Conservation (phyloP, 1,284 basidiomycete genomes). For the Ganoderma leucocontextum region DNA sequence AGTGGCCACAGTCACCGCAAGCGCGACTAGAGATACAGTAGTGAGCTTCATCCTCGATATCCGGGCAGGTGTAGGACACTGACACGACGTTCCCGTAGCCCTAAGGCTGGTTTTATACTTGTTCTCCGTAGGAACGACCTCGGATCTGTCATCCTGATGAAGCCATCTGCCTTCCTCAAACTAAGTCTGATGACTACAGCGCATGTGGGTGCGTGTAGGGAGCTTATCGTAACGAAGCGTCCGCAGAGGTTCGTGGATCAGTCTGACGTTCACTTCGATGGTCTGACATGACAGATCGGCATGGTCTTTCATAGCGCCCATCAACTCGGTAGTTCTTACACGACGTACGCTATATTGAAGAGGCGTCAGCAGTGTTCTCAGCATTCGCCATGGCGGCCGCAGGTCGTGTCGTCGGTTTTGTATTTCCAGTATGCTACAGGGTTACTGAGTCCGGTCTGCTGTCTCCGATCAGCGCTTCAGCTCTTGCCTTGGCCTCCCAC, state of each 20-base stretch:
- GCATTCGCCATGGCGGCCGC: background rate
- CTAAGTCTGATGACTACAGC: background rate
- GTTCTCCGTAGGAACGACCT: background rate
- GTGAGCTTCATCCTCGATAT: conserved; percentile 21
- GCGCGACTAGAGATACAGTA: conserved; percentile 16
- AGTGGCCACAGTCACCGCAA: conserved; percentile 10
- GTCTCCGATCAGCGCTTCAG: background rate
- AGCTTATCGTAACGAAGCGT: background rate
- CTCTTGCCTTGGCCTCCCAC: background rate
- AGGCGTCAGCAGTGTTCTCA: background rate
- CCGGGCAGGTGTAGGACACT: background rate
- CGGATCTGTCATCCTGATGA: background rate
- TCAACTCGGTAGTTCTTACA: background rate
- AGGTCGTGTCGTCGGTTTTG: background rate
- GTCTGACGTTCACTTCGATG: background rate
- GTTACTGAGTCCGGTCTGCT: no score
- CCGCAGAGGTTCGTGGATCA: background rate
- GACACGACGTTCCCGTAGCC: background rate
- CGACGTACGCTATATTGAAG: background rate
- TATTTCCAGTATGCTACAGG: background rate
- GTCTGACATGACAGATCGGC: background rate
- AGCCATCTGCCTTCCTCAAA: background rate
- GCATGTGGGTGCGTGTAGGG: background rate
- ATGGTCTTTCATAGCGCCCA: background rate
- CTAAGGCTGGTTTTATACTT: background rate